Evolutionary conservation across 2,329 filamentous ascomycete genomes (phyloP).

Genomic region (Zalaria sp.): DNA sequence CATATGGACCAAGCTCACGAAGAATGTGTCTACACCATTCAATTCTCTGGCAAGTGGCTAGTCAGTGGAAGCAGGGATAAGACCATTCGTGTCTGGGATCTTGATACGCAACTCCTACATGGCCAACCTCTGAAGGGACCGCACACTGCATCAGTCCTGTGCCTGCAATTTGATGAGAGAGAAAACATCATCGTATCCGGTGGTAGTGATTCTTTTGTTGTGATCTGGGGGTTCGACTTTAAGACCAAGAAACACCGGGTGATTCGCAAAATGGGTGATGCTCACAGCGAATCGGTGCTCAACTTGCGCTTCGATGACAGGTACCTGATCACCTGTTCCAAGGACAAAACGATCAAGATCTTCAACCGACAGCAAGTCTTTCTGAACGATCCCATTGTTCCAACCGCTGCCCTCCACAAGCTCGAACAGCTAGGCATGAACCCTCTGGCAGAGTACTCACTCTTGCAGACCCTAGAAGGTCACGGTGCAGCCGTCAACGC

Average conservation of each 20-base stretch:
- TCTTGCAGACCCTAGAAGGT: conserved; percentile 68
- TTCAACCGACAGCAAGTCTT: conserved; percentile 69
- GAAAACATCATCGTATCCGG: conserved; percentile 12
- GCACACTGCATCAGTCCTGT: conserved; percentile 78
- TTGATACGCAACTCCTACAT: conserved; percentile 49
- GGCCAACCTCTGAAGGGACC: conserved; percentile 37
- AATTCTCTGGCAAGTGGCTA: conserved; percentile 72
- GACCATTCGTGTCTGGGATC: conserved; percentile 79
- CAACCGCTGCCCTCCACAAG: conserved; percentile 11
- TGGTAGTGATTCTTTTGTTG: conserved; percentile 8
- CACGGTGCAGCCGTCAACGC: conserved; percentile 91
- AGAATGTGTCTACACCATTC: conserved; percentile 91
- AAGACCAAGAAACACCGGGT: conserved; percentile 53
- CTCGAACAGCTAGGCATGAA: conserved; percentile 34
- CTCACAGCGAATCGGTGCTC: conserved; percentile 80
- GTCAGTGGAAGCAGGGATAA: conserved; percentile 88
- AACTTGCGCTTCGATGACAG: conserved; percentile 87
- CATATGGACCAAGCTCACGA: conserved; percentile 70
- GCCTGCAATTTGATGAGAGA: conserved; percentile 84
- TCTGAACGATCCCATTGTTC: conserved; percentile 24
- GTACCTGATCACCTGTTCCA: conserved; percentile 90
- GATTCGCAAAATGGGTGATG: conserved; percentile 59
- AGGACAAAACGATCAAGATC: conserved; percentile 92
- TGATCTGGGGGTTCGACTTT: conserved; percentile 30
- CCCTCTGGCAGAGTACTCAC: conserved; percentile 52